Percentiles rank a stretch among this genome's conserved stretches.
Conservation (phyloP, 495 filamentous ascomycete species). For the Trypethelium eluteriae region DNA sequence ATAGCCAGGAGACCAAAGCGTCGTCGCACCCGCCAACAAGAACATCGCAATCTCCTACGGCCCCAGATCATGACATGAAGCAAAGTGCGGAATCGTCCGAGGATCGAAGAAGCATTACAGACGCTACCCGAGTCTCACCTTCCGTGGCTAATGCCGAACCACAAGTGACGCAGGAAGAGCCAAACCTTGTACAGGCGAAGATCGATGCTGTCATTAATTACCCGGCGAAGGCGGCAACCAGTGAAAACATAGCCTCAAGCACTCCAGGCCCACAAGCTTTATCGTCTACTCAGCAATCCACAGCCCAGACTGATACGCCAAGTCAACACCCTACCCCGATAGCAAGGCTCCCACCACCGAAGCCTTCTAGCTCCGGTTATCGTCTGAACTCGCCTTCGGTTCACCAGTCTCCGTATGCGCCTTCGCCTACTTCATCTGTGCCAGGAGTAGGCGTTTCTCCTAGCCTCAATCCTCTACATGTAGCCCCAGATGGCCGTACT, state of each 20-base stretch:
- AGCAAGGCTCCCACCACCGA: conserved; percentile 18
- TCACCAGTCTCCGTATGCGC: conserved; percentile 31
- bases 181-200: conserved; percentile 16
- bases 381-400: conserved; percentile 14
- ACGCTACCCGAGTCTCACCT: neutral
- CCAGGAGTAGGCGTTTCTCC: neutral
- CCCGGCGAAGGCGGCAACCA: neutral
- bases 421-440: conserved; percentile 23
- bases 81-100: neutral
- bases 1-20: neutral
- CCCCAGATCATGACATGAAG: neutral
- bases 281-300: conserved; percentile 20
- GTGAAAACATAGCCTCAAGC: neutral
- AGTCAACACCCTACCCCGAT: conserved; percentile 1
- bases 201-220: conserved; percentile 28
- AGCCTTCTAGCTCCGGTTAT: conserved; percentile 16
- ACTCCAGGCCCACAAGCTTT: conserved; percentile 18
- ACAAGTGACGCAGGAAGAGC: neutral
- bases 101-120: neutral
- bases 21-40: neutral
- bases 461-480: neutral
- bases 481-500: neutral
- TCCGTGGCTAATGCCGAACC: neutral
- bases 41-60: neutral
- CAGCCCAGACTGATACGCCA: conserved; percentile 13